Evolutionary conservation across 2,329 filamentous ascomycete species (phyloP), one percentile per base, ranked within the genome.

Genomic region (Xenosphaeropsis pyriputrescens): DNA sequence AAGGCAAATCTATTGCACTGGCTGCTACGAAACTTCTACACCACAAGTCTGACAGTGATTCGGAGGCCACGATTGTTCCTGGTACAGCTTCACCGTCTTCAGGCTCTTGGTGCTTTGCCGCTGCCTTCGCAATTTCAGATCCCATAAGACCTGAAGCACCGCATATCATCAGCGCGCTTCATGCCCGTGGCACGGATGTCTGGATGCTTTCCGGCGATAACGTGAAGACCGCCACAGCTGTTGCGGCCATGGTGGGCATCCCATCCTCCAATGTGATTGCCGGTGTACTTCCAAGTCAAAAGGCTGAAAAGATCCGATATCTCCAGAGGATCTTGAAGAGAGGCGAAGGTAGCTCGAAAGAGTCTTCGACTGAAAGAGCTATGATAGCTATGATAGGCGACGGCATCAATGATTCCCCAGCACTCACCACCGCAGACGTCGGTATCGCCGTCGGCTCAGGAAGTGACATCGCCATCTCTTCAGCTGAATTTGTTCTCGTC

Each of bases 141-240:
- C 76, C 84, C 1, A 72, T 94, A 44, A 79, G 88, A 2, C 70
- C 74, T 0, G 84, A 93, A 57, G 77, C 85, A 0, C 57, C 61
- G 1, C 51, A 62, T 6, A 75, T 89, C 14, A 70, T 93, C 41
- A 57, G 60, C 6, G 66, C 75, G 1, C 71, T 94, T 0, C 69
- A 72, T 32, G 57, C 67, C 4, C 70, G 71, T 13, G 75, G 79
- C 15, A 77, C 82, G 34, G 72, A 77, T 22, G 81, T 93, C 4
- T 94, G 80, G 75, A 93, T 95, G 85, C 76, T 94, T 29, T 93
- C 85, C 0, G 88, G 88, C 19, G 88, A 95, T 62, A 94, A 94
- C 52, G 62, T 66, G n/a, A 76, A 65, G n/a, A 95, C 88, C 1
- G 88, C 88, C 2, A 65, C 70, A 15, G 85, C 85, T 0, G 84